phyloP scores from a whole-genome alignment of 352 stramenopile species.

The Globisporangium nagaii region DNA sequence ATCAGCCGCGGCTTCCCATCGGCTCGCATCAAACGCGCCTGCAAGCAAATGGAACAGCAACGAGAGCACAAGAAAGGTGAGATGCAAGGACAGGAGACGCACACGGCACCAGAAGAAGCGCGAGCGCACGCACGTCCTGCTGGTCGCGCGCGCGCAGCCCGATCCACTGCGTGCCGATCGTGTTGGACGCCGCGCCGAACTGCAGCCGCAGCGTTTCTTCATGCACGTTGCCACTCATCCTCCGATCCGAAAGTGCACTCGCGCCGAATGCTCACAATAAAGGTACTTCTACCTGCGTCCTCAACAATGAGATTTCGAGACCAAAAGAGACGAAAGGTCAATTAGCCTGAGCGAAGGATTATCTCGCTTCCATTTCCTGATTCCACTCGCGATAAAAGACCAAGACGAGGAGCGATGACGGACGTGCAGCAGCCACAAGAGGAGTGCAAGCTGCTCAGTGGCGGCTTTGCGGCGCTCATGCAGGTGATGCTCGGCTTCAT shows the following conservation, averaged over 20 bases:
- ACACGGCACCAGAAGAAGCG: neutral
- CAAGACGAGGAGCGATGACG: too few species aligned
- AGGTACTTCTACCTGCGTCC: too few species aligned
- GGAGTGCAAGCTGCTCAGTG: constrained; percentile 82
- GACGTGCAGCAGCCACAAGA: constrained; percentile 24
- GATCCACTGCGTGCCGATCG: constrained; percentile 59
- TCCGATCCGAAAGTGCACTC: neutral
- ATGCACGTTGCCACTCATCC: constrained; percentile 9
- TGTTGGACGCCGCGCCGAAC: constrained; percentile 64
- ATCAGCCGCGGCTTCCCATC: constrained; percentile 44
- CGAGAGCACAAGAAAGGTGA: neutral
- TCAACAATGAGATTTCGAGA: too few species aligned
- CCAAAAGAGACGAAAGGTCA: too few species aligned
- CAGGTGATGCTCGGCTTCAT: constrained; percentile 79
- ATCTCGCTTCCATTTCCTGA: too few species aligned
- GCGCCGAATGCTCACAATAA: too few species aligned
- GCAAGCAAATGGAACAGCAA: neutral
- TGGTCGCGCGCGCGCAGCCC: constrained; percentile 36
- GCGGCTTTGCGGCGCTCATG: constrained; percentile 66
- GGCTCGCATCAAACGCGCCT: constrained; percentile 21
- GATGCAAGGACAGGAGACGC: too few species aligned
- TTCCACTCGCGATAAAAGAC: too few species aligned
- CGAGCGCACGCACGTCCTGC: constrained; percentile 21
- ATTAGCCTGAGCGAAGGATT: too few species aligned
- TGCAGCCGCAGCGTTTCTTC: constrained; percentile 67